Evolutionary conservation across 176 grass and related monocot genomes (phyloP).

Genomic region (Oropetium thomaeum): DNA sequence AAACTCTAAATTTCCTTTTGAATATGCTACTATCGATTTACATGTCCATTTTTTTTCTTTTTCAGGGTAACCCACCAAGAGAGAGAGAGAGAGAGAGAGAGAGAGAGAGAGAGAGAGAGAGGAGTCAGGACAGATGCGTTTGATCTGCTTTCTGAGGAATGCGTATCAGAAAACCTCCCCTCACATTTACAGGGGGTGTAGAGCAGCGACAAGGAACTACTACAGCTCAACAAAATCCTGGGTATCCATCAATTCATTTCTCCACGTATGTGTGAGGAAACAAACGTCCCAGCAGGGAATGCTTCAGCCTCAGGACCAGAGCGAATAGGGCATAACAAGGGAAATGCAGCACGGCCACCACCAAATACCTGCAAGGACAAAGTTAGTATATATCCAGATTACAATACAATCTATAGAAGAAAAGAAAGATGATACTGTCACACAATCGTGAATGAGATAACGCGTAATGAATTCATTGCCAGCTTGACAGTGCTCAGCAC

Average conservation of each 20-base stretch:
- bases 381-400: background rate
- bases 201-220: background rate
- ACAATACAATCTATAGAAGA: background rate
- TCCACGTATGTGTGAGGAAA: slow-evolving; percentile 42
- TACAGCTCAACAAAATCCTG: too few relatives aligned
- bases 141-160: background rate
- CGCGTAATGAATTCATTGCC: background rate
- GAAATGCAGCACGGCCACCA: slow-evolving; percentile 72
- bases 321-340: slow-evolving; percentile 75
- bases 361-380: slow-evolving; percentile 65
- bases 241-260: background rate
- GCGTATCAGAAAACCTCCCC: background rate
- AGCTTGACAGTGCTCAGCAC: background rate
- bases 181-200: background rate
- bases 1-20: background rate
- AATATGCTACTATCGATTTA: background rate
- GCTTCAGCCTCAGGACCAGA: slow-evolving; percentile 66
- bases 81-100: too few relatives aligned
- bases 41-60: background rate
- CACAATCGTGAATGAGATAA: background rate
- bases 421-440: background rate
- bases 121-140: too few relatives aligned
- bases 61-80: background rate
- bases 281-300: slow-evolving; percentile 53
- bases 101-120: too few relatives aligned